phyloP scores from a whole-genome alignment of 108 stramenopile species.

The Cyclotella baltica region DNA sequence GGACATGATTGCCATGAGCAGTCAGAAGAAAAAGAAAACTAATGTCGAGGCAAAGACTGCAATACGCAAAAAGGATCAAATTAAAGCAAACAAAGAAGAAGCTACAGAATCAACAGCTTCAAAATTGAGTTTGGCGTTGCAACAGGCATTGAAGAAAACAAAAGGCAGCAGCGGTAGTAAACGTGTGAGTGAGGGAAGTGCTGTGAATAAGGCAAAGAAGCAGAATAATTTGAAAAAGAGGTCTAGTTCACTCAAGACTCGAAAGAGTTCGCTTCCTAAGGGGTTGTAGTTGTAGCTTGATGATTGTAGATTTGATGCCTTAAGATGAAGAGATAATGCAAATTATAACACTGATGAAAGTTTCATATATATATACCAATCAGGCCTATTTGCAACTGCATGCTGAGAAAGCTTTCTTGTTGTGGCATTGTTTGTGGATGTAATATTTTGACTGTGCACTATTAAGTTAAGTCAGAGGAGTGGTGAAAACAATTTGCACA shows the following conservation, averaged over 20 bases:
- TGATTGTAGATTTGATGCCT: not conserved
- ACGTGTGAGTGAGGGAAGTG: not conserved
- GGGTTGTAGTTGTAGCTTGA: not conserved
- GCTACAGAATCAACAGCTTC: too few species aligned
- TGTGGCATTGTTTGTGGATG: too few species aligned
- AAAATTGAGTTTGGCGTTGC: not conserved
- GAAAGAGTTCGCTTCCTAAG: not conserved
- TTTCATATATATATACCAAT: too few species aligned
- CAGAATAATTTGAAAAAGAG: not conserved
- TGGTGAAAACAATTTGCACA: too few species aligned
- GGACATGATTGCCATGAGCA: too few species aligned
- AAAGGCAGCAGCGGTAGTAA: not conserved
- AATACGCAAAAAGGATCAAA: not conserved
- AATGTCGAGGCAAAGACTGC: not conserved
- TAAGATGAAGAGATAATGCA: not conserved
- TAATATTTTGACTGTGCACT: too few species aligned
- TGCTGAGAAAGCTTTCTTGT: too few species aligned
- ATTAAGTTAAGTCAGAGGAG: too few species aligned
- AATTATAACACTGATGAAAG: not conserved
- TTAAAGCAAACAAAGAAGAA: too few species aligned
- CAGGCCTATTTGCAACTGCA: too few species aligned
- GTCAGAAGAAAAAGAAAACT: not conserved
- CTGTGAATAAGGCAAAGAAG: not conserved
- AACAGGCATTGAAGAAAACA: not conserved
- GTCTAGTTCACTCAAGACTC: too few species aligned